These are phyloP conservation scores for Clavulina sp. DNA, from an alignment of 768 basidiomycete genomes.

Conservation along the genomic window DNA sequence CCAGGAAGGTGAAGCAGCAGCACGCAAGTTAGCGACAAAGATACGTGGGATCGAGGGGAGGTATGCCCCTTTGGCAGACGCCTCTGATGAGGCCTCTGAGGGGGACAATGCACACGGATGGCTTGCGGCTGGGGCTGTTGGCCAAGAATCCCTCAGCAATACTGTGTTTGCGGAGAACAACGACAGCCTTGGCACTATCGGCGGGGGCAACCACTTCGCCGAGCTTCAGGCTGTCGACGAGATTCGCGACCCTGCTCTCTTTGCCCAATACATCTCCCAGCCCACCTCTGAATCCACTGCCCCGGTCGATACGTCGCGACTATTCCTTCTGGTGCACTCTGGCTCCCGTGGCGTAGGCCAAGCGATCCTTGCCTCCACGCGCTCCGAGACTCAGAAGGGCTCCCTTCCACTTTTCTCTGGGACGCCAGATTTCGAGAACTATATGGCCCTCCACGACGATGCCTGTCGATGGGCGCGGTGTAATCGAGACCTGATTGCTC, in stretches of 20 bases:
- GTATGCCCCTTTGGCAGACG: too few species aligned
- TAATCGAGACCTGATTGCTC: slow-evolving; percentile 25
- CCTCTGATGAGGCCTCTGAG: too few species aligned
- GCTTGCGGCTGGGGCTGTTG: slow-evolving; percentile 13
- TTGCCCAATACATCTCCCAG: slow-evolving; percentile 10
- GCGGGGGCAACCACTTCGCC: slow-evolving; percentile 25
- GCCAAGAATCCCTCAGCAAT: slow-evolving; percentile 19
- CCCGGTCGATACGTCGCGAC: not conserved
- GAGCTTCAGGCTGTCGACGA: slow-evolving; percentile 22
- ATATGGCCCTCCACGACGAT: slow-evolving; percentile 22
- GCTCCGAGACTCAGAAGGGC: slow-evolving; percentile 1
- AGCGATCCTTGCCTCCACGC: slow-evolving; percentile 19
- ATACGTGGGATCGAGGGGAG: slow-evolving; percentile 22
- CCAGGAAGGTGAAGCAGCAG: not conserved
- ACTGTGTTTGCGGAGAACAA: too few species aligned
- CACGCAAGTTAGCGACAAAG: slow-evolving; percentile 18
- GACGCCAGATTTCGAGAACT: slow-evolving; percentile 17
- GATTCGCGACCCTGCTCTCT: slow-evolving; percentile 18
- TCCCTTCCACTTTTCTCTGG: slow-evolving; percentile 22
- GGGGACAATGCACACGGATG: slow-evolving; percentile 19
- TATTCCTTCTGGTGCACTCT: slow-evolving; percentile 19
- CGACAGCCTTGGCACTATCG: slow-evolving; percentile 24
- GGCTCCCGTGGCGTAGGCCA: slow-evolving; percentile 24
- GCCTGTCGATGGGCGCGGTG: slow-evolving; percentile 24
- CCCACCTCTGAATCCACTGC: not conserved